A percentile compares a stretch with the other conserved stretches of the same genome.
Conservation (phyloP, 2,329 filamentous ascomycete genomes). For the Fusarium abutilonis region DNA sequence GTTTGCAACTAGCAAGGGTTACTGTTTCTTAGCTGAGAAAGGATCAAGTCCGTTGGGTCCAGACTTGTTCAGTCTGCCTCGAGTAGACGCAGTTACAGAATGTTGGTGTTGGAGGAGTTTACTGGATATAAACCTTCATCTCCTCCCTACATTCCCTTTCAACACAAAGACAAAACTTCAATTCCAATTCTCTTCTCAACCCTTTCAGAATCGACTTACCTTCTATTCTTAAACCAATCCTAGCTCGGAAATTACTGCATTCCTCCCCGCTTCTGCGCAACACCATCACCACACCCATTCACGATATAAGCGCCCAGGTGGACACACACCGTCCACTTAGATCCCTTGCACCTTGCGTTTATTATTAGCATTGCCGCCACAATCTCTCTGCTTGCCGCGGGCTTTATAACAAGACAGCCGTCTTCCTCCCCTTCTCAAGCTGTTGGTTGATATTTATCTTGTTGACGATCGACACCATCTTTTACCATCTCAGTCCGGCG, state of each 20-base stretch:
- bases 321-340: slow-evolving; percentile 37
- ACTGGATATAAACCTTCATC: slow-evolving; percentile 31
- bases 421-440: slow-evolving; percentile 27
- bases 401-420: slow-evolving; percentile 26
- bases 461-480: slow-evolving; percentile 36
- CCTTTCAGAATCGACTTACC: background rate
- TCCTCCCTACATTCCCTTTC: background rate
- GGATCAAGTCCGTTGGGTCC: slow-evolving; percentile 7
- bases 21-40: slow-evolving; percentile 8
- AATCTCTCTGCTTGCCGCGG: slow-evolving; percentile 34
- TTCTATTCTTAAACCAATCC: slow-evolving; percentile 8
- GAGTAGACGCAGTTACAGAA: slow-evolving; percentile 10
- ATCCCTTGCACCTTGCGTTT: slow-evolving; percentile 39
- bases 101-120: background rate
- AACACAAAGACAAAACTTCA: background rate
- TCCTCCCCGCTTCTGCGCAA: slow-evolving; percentile 31
- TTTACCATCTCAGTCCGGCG: slow-evolving; percentile 13
- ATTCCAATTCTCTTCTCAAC: background rate
- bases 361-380: slow-evolving; percentile 46
- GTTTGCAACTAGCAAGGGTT: background rate
- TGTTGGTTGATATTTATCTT: slow-evolving; percentile 25
- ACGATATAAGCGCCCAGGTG: slow-evolving; percentile 45
- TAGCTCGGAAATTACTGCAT: slow-evolving; percentile 13
- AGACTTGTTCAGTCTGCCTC: slow-evolving; percentile 15
- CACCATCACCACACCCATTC: slow-evolving; percentile 33